Evolutionary conservation across 31 red algal species (phyloP).

Genomic region (Endocladia muricata): DNA sequence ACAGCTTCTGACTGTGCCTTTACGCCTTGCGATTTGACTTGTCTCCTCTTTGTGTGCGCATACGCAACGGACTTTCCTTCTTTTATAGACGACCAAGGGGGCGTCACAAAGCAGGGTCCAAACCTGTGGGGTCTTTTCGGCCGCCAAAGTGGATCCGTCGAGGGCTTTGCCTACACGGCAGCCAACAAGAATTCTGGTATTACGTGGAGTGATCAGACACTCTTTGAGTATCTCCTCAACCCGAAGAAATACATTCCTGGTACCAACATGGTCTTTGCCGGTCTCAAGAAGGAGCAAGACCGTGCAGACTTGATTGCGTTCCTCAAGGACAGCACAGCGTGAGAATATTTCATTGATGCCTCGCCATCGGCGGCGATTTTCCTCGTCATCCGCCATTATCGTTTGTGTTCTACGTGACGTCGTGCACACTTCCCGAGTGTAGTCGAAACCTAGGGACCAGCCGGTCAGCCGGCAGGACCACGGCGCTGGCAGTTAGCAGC

Average conservation of each 20-base stretch:
- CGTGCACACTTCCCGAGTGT: no score
- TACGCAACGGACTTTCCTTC: neutral
- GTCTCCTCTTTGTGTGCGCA: neutral
- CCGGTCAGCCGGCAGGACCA: no score
- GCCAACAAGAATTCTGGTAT: slow-evolving; percentile 99
- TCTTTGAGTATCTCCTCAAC: slow-evolving; percentile 96
- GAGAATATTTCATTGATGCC: no score
- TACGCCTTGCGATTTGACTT: neutral
- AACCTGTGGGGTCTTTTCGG: slow-evolving; percentile 97
- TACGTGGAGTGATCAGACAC: slow-evolving; percentile 90
- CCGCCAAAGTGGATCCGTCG: slow-evolving; percentile 81
- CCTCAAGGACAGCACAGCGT: slow-evolving; percentile 82
- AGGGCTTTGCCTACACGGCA: slow-evolving; percentile 91
- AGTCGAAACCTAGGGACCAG: no score
- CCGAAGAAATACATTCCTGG: slow-evolving; percentile 99
- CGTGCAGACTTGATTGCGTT: slow-evolving; percentile 98
- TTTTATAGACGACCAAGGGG: slow-evolving; percentile 62
- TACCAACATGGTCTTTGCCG: slow-evolving; percentile 99
- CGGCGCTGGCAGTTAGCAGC: no score
- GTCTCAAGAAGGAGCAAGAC: slow-evolving; percentile 95
- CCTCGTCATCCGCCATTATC: no score
- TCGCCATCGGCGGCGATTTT: no score
- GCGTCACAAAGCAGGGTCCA: slow-evolving; percentile 94
- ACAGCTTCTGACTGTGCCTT: neutral
- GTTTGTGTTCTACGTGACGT: no score